These are phyloP conservation scores for Sarcodon sp. DNA, from an alignment of 768 basidiomycete species.

Conservation along the genomic window DNA sequence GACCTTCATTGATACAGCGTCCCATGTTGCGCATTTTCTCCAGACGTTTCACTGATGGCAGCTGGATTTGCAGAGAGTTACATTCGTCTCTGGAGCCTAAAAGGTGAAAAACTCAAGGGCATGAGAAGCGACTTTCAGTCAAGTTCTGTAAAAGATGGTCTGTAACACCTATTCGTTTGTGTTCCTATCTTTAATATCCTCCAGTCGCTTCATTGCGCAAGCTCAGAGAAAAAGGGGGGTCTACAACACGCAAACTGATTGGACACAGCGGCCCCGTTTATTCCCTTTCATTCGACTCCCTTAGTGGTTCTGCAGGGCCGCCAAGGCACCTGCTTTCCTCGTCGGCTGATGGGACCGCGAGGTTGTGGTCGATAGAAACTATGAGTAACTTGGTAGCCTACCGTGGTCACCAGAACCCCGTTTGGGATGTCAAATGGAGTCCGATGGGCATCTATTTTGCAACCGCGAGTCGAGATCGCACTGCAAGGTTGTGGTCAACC, in stretches of 20 bases:
- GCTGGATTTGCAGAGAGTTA: conserved; percentile 95
- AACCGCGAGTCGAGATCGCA: conserved; percentile 85
- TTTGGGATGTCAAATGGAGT: conserved; percentile 99
- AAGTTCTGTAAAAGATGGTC: conserved; percentile 58
- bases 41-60: conserved; percentile 85
- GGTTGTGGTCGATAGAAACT: conserved; percentile 94
- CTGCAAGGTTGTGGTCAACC: conserved; percentile 93
- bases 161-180: background rate
- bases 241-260: conserved; percentile 85
- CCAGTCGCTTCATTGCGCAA: conserved; percentile 48
- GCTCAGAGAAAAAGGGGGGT: conserved; percentile 70
- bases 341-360: conserved; percentile 83
- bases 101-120: conserved; percentile 78
- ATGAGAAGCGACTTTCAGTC: conserved; percentile 64
- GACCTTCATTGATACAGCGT: conserved; percentile 31
- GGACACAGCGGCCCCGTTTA: conserved; percentile 98
- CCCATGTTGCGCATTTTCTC: conserved; percentile 81
- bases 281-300: conserved; percentile 85
- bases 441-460: conserved; percentile 99
- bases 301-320: conserved; percentile 73
- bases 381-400: conserved; percentile 90
- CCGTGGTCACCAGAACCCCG: conserved; percentile 90
- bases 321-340: conserved; percentile 84
- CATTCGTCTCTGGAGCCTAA: conserved; percentile 88
- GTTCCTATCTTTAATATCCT: background rate